Base-by-base conservation (phyloP, 2,329 filamentous ascomycete genomes). In the Triangularia verruculosa region DNA sequence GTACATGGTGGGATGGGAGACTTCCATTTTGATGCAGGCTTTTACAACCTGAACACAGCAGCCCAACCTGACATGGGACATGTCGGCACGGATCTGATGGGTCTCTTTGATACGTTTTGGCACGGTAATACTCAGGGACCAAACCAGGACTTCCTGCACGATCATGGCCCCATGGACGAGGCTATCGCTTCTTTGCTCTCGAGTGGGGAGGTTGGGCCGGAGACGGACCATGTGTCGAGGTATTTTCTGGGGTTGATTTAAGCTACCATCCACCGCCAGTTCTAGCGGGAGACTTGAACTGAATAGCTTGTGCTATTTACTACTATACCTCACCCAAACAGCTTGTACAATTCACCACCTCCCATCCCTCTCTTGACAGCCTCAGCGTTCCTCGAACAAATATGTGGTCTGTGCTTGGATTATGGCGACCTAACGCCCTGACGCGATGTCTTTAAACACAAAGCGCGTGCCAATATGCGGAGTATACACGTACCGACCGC, bases 41-140 rank as follows among this genome's bases (percentile, higher is more conserved):
- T 59, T 11, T 58, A 60, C 1, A 61, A 52, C n/a, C n/a, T n/a
- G n/a, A n/a, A n/a, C 15, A 64, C 68, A 3, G 58, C 68, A 1
- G 60, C 61, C 4, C 67, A 69, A 9, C 75, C 74, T 0, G 74
- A 77, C 27, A 73, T 75, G 70, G 71, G 70, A 22, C 53, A 57
- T 22, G 55, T 78, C 71, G 71, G 73, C 7, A 73, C 71, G n/a
- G 74, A 77, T 4, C 67, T 78, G 1, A 61, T 78, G 17, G 71
- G 71, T 15, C 65, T 78, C 0, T 78, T 78, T 58, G 73, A 78
- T 43, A 71, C 72, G 0, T 74, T 77, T 17, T 54, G 43, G 12
- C n/a, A 52, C 15, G n/a, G 43, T 13, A 52, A 24, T 20, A 24
- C 13, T 20, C 3, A 2, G 22, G 43, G 15, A n/a, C 11, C 17